phyloP scores from a whole-genome alignment of 1,284 basidiomycete genomes.

The Rhizoctonia solani region DNA sequence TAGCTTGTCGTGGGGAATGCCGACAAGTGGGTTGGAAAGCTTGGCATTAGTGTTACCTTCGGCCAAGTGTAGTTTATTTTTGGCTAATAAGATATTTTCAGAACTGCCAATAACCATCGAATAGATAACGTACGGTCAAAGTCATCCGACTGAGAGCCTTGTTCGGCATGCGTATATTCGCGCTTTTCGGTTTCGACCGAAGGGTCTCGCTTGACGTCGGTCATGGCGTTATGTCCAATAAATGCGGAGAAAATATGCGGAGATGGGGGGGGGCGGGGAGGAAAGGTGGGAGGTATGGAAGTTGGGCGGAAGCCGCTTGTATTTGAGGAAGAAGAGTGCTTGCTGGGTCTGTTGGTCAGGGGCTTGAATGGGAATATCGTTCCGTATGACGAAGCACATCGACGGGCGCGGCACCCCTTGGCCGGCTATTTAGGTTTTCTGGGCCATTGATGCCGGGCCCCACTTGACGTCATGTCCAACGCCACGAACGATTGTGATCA shows the following conservation, averaged over 20 bases:
- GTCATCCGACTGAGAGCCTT: not conserved
- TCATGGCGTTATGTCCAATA: not conserved
- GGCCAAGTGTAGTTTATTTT: slow-evolving; percentile 18
- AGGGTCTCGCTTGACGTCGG: slow-evolving; percentile 19
- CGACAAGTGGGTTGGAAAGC: slow-evolving; percentile 62
- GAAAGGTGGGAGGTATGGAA: not conserved
- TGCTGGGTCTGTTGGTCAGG: too few species aligned
- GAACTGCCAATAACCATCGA: not conserved
- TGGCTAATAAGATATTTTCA: not conserved
- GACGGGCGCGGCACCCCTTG: too few species aligned
- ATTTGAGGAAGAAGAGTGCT: too few species aligned
- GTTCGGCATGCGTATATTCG: slow-evolving; percentile 12
- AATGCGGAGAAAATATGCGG: not conserved
- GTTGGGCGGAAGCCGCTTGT: not conserved
- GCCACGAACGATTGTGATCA: too few species aligned
- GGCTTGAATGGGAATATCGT: too few species aligned
- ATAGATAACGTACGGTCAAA: slow-evolving; percentile 30
- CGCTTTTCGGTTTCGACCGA: slow-evolving; percentile 19
- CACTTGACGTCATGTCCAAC: too few species aligned
- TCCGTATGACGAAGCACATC: too few species aligned
- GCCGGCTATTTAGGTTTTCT: too few species aligned
- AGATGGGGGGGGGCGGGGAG: not conserved
- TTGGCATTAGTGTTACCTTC: slow-evolving; percentile 49
- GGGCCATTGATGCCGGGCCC: too few species aligned
- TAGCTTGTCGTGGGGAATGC: slow-evolving; percentile 59